Evolutionary conservation across 1,139 yeast genomes (phyloP).

Genomic region (Barnettozyma hawaiiensis): DNA sequence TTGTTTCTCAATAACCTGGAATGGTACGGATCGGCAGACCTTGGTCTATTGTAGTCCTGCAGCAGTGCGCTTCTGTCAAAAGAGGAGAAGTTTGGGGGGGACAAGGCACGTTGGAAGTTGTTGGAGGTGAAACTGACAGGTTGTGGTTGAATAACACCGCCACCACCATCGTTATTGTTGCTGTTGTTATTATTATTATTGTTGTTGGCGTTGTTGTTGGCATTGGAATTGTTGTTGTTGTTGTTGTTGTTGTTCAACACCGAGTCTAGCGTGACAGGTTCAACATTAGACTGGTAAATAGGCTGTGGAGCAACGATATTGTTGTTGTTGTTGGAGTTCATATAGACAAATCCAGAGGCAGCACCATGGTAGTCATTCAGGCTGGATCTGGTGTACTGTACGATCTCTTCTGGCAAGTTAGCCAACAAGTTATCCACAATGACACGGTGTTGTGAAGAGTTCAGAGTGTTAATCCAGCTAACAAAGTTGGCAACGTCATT

Average conservation of each 20-base stretch:
- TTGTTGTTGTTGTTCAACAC: constrained; percentile 24
- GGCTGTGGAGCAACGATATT: constrained; percentile 26
- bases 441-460: constrained; percentile 49
- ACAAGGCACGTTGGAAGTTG: constrained; percentile 22
- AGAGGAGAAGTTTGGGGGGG: constrained; percentile 21
- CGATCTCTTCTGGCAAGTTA: constrained; percentile 43
- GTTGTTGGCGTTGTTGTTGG: no score
- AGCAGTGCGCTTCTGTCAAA: constrained; percentile 17
- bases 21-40: constrained; percentile 36
- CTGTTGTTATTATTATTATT: background rate
- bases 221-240: no score
- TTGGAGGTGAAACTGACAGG: constrained; percentile 13
- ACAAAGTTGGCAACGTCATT: constrained; percentile 47
- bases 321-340: constrained; percentile 1
- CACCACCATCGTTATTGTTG: constrained; percentile 11
- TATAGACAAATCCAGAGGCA: constrained; percentile 5
- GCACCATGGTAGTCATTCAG: constrained; percentile 24
- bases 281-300: constrained; percentile 26
- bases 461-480: constrained; percentile 55
- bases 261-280: constrained; percentile 34
- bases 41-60: constrained; percentile 30
- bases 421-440: constrained; percentile 55
- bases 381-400: constrained; percentile 40
- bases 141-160: constrained; percentile 19
- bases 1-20: constrained; percentile 16